These are phyloP conservation scores for Fistulinella prunicolor DNA, from an alignment of 768 basidiomycete species.

Conservation along the genomic window DNA sequence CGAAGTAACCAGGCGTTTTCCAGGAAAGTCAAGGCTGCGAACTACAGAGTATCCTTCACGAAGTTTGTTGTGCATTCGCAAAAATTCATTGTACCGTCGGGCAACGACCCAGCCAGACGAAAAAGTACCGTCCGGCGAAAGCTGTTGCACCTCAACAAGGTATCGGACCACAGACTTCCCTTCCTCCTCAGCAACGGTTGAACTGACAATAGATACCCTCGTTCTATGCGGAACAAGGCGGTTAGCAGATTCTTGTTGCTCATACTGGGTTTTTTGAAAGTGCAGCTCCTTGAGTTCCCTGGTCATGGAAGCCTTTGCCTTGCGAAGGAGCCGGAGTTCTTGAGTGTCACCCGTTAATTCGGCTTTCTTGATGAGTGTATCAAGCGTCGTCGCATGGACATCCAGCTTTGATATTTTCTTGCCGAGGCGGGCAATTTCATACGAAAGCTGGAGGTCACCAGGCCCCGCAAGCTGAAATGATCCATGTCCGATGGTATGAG, in stretches of 20 bases:
- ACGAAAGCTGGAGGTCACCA: slow-evolving; percentile 84
- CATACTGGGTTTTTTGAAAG: slow-evolving; percentile 91
- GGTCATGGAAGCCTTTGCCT: slow-evolving; percentile 77
- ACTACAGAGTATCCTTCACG: slow-evolving; percentile 70
- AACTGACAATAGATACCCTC: slow-evolving; percentile 79
- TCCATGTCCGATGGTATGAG: slow-evolving; percentile 37
- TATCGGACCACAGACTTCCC: slow-evolving; percentile 92
- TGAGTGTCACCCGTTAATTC: slow-evolving; percentile 89
- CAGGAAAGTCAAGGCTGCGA: slow-evolving; percentile 81
- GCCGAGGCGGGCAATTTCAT: slow-evolving; percentile 78
- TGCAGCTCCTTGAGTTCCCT: slow-evolving; percentile 79
- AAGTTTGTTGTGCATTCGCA: slow-evolving; percentile 82
- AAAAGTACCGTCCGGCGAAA: slow-evolving; percentile 73
- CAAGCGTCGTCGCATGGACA: slow-evolving; percentile 79
- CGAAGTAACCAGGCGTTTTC: slow-evolving; percentile 87
- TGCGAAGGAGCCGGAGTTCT: slow-evolving; percentile 78
- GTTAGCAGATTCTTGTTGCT: slow-evolving; percentile 92
- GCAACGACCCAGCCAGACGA: slow-evolving; percentile 92
- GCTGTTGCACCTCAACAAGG: slow-evolving; percentile 87
- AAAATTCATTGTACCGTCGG: slow-evolving; percentile 92
- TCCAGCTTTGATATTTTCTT: slow-evolving; percentile 75
- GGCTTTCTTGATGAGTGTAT: slow-evolving; percentile 89
- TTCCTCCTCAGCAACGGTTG: slow-evolving; percentile 76
- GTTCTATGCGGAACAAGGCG: slow-evolving; percentile 82
- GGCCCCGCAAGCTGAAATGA: slow-evolving; percentile 79